Evolutionary conservation across 2,329 filamentous ascomycete species (phyloP).

Genomic region (Trichophyton schoenleinii): DNA sequence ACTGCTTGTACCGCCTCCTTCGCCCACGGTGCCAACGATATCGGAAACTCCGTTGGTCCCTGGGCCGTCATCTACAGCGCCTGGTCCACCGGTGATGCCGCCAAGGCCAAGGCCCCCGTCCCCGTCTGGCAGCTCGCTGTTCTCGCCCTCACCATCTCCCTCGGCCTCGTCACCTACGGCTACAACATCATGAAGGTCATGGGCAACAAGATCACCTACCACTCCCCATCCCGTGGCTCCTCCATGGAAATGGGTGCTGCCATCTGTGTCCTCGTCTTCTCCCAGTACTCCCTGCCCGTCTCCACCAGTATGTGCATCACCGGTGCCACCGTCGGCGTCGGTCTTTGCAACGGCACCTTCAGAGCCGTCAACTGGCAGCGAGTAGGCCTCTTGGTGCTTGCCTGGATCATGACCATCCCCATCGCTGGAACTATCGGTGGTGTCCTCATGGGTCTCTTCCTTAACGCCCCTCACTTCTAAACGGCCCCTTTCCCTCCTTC

Average conservation of each 20-base stretch:
- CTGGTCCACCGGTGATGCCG: slow-evolving; percentile 51
- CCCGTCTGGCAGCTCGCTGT: slow-evolving; percentile 67
- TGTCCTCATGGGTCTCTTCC: slow-evolving; percentile 39
- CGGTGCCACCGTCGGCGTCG: slow-evolving; percentile 64
- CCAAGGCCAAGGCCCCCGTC: slow-evolving; percentile 51
- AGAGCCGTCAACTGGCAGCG: slow-evolving; percentile 67
- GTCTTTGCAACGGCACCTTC: slow-evolving; percentile 59
- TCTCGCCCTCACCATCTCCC: slow-evolving; percentile 48
- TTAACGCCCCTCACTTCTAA: slow-evolving; percentile 49
- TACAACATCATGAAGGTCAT: slow-evolving; percentile 83
- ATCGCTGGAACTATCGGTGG: slow-evolving; percentile 47
- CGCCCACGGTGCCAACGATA: slow-evolving; percentile 62
- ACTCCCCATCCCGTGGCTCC: slow-evolving; percentile 42
- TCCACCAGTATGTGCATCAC: slow-evolving; percentile 73
- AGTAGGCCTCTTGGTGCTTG: slow-evolving; percentile 53
- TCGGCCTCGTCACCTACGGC: slow-evolving; percentile 61
- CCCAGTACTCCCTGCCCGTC: slow-evolving; percentile 61
- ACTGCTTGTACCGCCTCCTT: slow-evolving; percentile 41
- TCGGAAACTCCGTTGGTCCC: slow-evolving; percentile 57
- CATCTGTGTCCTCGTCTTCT: slow-evolving; percentile 64
- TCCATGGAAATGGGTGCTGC: slow-evolving; percentile 74
- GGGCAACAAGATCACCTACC: slow-evolving; percentile 69
- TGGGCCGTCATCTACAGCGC: slow-evolving; percentile 60
- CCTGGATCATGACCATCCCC: slow-evolving; percentile 56
- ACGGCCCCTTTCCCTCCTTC: not conserved